Conservation (phyloP, 2,329 filamentous ascomycete genomes). For the Triangularia setosa region DNA sequence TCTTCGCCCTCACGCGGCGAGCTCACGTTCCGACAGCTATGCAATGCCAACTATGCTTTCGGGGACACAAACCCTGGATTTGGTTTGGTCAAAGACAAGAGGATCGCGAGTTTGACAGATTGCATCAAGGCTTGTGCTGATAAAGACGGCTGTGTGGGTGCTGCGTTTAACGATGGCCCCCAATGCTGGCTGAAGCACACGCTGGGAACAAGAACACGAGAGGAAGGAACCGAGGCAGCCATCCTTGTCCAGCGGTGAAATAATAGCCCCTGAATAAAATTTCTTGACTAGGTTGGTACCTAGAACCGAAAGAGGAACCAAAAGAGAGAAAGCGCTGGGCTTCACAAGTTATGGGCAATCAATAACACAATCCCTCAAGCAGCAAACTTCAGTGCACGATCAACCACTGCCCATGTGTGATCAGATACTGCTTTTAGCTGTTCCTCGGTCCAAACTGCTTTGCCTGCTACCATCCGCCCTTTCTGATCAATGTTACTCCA, state of each 20-base stretch:
- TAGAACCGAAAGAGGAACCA: not conserved
- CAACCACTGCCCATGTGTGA: conserved; percentile 30
- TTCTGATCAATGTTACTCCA: conserved; percentile 32
- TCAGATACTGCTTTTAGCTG: conserved; percentile 29
- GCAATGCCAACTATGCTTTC: not conserved
- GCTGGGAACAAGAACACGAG: not conserved
- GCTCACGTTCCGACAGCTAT: not conserved
- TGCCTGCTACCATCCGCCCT: conserved; percentile 27
- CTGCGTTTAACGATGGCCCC: not conserved
- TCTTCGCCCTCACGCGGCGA: not conserved
- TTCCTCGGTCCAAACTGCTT: conserved; percentile 29
- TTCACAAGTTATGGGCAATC: no score
- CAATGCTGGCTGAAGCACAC: not conserved
- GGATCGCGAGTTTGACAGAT: not conserved
- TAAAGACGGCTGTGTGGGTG: not conserved
- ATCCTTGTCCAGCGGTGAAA: not conserved
- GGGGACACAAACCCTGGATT: not conserved
- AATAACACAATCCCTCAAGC: not conserved
- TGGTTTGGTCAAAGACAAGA: not conserved
- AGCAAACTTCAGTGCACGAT: not conserved
- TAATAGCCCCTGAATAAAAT: not conserved
- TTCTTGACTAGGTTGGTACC: not conserved
- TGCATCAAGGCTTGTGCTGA: not conserved
- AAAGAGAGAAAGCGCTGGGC: no score
- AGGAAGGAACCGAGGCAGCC: not conserved